phyloP scores from a whole-genome alignment of 352 stramenopile genomes.

The Phytopythium mirpurense region DNA sequence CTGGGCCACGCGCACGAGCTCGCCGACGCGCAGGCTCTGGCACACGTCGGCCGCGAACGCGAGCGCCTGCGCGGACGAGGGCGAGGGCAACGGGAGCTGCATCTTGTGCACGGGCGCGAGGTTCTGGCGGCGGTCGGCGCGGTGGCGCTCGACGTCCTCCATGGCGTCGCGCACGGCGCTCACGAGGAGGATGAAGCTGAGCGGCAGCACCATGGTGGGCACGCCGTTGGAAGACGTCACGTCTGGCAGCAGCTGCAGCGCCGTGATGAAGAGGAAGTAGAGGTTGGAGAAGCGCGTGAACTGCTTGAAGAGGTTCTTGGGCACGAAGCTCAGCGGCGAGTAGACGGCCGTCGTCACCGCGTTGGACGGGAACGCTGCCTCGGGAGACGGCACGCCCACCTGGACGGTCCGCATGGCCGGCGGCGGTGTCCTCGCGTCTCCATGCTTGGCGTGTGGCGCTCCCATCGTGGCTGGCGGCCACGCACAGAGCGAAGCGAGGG shows the following conservation, averaged over 20 bases:
- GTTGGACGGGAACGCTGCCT: conserved; percentile 33
- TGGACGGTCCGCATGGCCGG: conserved; percentile 14
- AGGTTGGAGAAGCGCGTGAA: conserved; percentile 86
- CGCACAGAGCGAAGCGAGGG: too few relatives aligned
- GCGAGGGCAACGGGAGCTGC: conserved; percentile 3
- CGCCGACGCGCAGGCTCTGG: conserved; percentile 64
- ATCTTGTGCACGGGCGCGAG: conserved; percentile 22
- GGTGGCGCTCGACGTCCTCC: conserved; percentile 77
- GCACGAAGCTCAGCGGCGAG: conserved; percentile 51
- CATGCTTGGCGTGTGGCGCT: too few relatives aligned
- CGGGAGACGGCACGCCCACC: conserved; percentile 16
- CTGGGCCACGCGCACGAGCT: conserved; percentile 72
- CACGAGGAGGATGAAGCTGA: conserved; percentile 84
- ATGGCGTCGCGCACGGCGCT: conserved; percentile 73
- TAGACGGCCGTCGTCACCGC: conserved; percentile 57
- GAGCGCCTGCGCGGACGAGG: conserved; percentile 8
- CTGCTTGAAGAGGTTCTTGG: conserved; percentile 76
- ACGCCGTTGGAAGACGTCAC: conserved; percentile 81
- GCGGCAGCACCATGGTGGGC: conserved; percentile 78
- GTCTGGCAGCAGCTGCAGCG: conserved; percentile 72
- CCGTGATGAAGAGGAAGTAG: conserved; percentile 89
- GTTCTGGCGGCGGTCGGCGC: conserved; percentile 68
- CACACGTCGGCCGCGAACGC: conserved; percentile 23
- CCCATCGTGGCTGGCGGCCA: too few relatives aligned
- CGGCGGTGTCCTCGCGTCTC: background rate